These are phyloP conservation scores for Malus sylvestris DNA, from an alignment of 306 rosid genomes.

Conservation along the genomic window DNA sequence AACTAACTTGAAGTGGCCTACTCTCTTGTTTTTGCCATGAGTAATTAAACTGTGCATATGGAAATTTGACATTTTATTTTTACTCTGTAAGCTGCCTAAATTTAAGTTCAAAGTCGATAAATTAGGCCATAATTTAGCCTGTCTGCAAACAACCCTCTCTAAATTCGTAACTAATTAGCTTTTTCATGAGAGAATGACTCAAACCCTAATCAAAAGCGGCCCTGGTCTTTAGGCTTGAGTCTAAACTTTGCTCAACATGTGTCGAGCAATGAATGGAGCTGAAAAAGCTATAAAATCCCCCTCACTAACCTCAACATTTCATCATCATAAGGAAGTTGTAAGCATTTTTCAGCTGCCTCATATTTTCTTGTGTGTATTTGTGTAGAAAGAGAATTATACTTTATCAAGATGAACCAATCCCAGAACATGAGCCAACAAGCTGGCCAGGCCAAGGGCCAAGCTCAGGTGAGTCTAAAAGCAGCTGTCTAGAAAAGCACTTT, in stretches of 20 bases:
- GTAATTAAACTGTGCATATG: no score
- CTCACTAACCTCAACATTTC: neutral
- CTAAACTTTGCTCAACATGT: neutral
- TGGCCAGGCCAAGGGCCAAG: conserved; percentile 37
- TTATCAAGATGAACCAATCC: conserved; percentile 28
- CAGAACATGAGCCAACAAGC: conserved; percentile 28
- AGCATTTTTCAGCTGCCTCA: neutral
- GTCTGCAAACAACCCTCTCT: neutral
- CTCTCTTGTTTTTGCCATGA: no score
- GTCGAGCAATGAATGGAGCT: neutral
- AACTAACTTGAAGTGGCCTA: no score
- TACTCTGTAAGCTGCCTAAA: no score
- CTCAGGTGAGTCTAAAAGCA: neutral
- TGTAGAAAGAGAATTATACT: neutral
- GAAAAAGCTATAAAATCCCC: conserved; percentile 11
- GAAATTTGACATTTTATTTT: no score
- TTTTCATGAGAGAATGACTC: neutral
- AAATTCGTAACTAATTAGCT: neutral
- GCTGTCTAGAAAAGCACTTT: neutral
- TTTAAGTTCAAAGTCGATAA: no score
- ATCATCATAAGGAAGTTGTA: neutral
- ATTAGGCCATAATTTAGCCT: no score
- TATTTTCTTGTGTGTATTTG: neutral
- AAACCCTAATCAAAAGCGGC: neutral
- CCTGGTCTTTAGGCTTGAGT: conserved; percentile 1